These are phyloP conservation scores for Ashbya aceris DNA, from an alignment of 1,139 yeast genomes.

Conservation along the genomic window DNA sequence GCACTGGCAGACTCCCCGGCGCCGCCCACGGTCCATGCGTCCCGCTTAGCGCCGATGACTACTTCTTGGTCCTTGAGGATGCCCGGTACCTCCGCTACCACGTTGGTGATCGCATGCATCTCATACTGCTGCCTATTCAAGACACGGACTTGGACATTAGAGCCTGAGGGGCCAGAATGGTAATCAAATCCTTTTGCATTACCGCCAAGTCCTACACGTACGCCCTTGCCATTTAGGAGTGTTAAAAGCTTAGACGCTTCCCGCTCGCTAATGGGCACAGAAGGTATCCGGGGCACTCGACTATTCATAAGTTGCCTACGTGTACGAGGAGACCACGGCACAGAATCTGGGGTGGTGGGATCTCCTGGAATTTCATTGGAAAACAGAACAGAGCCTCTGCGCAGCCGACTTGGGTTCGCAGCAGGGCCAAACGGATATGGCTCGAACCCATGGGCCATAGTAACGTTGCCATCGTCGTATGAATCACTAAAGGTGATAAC, in stretches of 20 bases:
- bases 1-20: slow-evolving; percentile 40
- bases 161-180: slow-evolving; percentile 34
- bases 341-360: slow-evolving; percentile 56
- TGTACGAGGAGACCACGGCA: slow-evolving; percentile 31
- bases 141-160: slow-evolving; percentile 24
- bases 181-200: slow-evolving; percentile 32
- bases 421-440: slow-evolving; percentile 41
- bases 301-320: slow-evolving; percentile 34
- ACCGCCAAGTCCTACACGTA: slow-evolving; percentile 31
- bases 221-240: slow-evolving; percentile 28
- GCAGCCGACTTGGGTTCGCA: slow-evolving; percentile 37
- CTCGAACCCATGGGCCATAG: slow-evolving; percentile 33
- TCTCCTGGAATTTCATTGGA: slow-evolving; percentile 60
- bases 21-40: slow-evolving; percentile 36
- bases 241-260: slow-evolving; percentile 34
- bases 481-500: slow-evolving; percentile 48
- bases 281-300: slow-evolving; percentile 40
- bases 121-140: slow-evolving; percentile 32
- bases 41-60: slow-evolving; percentile 42
- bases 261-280: slow-evolving; percentile 34
- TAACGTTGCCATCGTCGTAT: slow-evolving; percentile 37
- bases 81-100: slow-evolving; percentile 42
- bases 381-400: slow-evolving; percentile 50
- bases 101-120: slow-evolving; percentile 35
- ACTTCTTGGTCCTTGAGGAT: slow-evolving; percentile 39